Conservation (phyloP, 164 flowering plant species). For the Buxus sempervirens region DNA sequence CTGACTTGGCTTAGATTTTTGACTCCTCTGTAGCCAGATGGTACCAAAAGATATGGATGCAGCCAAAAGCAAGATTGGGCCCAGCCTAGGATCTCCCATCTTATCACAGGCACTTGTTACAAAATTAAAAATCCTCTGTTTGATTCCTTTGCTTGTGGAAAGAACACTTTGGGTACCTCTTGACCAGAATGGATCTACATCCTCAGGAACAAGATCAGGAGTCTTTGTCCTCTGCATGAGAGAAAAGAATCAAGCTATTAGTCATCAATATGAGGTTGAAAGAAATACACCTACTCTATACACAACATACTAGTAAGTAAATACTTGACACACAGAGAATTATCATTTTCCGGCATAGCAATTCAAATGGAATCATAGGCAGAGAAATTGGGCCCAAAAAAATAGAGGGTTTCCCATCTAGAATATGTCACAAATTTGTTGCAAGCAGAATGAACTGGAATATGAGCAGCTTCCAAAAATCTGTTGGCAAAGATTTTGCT, state of each 20-base stretch:
- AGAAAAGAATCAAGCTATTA: neutral
- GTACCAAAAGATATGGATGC: constrained; percentile 66
- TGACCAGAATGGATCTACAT: constrained; percentile 54
- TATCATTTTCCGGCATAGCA: neutral
- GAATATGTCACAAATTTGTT: neutral
- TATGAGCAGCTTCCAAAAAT: neutral
- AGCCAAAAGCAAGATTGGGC: constrained; percentile 68
- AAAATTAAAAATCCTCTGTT: constrained; percentile 32
- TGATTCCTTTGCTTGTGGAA: constrained; percentile 44
- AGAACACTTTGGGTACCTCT: constrained; percentile 40
- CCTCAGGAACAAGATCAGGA: constrained; percentile 83
- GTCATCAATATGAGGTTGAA: neutral
- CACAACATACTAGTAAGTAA: neutral
- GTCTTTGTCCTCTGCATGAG: constrained; percentile 54
- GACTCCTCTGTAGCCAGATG: constrained; percentile 58
- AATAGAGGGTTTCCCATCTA: neutral
- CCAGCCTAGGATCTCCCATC: constrained; percentile 75
- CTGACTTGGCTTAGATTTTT: constrained; percentile 35
- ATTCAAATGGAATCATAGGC: neutral
- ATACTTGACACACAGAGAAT: neutral
- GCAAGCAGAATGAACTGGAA: neutral
- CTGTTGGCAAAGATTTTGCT: neutral
- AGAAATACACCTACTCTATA: neutral
- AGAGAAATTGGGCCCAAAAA: neutral
- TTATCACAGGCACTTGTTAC: constrained; percentile 28